Conservation (phyloP, 139 green algal species). For the Trebouxia sp. region DNA sequence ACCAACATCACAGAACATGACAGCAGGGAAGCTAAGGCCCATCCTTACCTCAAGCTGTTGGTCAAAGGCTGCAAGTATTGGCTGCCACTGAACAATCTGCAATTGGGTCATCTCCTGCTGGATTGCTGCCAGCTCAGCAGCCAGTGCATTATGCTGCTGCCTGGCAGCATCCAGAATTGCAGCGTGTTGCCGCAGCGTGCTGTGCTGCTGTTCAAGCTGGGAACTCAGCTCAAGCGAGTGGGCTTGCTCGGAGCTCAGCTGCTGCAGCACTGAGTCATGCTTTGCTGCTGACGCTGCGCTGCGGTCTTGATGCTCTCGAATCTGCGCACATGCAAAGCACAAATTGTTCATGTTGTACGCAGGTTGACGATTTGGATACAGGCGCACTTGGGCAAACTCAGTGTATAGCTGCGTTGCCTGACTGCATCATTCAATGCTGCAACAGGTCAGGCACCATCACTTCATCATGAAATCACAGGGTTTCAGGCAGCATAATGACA, state of each 20-base stretch:
- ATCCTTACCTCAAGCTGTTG: constrained; percentile 22
- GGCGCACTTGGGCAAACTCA: too few relatives aligned
- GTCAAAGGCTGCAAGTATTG: constrained; percentile 18
- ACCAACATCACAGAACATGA: too few relatives aligned
- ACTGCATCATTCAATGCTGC: too few relatives aligned
- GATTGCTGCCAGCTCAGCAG: constrained; percentile 12
- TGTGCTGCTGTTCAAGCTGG: constrained; percentile 2
- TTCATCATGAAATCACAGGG: too few relatives aligned
- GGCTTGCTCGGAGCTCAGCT: background rate
- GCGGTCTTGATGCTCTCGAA: background rate
- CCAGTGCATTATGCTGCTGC: constrained; percentile 16
- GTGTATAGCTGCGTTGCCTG: too few relatives aligned
- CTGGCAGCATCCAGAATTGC: constrained; percentile 8
- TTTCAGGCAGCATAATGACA: too few relatives aligned
- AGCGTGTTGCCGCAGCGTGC: background rate
- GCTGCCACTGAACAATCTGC: constrained; percentile 22
- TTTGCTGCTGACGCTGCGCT: background rate
- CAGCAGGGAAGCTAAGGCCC: too few relatives aligned
- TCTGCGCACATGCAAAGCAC: background rate
- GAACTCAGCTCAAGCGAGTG: background rate
- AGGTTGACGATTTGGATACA: too few relatives aligned
- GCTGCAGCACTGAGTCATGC: constrained; percentile 18
- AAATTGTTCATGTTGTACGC: too few relatives aligned
- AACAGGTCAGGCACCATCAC: too few relatives aligned
- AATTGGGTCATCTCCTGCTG: constrained; percentile 21